Evolutionary conservation across 768 basidiomycete species (phyloP).

Genomic region (Postia placenta): DNA sequence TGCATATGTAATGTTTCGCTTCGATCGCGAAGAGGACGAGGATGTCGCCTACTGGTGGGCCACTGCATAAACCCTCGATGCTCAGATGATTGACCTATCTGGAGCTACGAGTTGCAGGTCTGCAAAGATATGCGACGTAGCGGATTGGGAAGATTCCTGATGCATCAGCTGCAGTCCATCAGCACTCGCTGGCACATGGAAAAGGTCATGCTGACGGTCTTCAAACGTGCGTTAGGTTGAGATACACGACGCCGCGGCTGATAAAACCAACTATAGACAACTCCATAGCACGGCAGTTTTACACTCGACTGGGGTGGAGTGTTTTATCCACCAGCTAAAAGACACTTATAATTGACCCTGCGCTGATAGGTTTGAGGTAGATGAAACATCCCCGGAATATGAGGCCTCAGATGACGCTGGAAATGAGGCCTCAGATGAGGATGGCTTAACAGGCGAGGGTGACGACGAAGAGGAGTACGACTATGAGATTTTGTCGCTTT

Average conservation of each 20-base stretch:
- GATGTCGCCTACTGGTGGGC: slow-evolving; percentile 66
- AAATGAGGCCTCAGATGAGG: slow-evolving; percentile 23
- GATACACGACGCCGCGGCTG: not conserved
- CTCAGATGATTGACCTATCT: not conserved
- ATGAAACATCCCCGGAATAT: slow-evolving; percentile 47
- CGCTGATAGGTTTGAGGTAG: slow-evolving; percentile 42
- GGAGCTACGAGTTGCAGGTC: slow-evolving; percentile 78
- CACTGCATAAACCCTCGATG: not conserved
- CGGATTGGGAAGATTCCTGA: slow-evolving; percentile 56
- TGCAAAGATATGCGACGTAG: slow-evolving; percentile 32
- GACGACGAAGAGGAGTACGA: slow-evolving; percentile 24
- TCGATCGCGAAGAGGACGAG: slow-evolving; percentile 59
- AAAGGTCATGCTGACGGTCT: slow-evolving; percentile 70
- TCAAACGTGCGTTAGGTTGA: slow-evolving; percentile 58
- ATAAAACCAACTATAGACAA: slow-evolving; percentile 33
- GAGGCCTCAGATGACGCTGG: not conserved
- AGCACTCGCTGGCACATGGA: slow-evolving; percentile 51
- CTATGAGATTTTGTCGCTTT: slow-evolving; percentile 34
- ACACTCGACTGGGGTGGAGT: slow-evolving; percentile 50
- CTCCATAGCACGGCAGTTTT: slow-evolving; percentile 41
- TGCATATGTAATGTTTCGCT: slow-evolving; percentile 60
- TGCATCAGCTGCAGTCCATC: slow-evolving; percentile 43
- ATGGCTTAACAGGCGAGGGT: slow-evolving; percentile 14
- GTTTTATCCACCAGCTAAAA: no score
- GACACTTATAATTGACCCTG: not conserved